Percentiles rank a stretch among this genome's conserved stretches.
These are phyloP conservation scores for Populus hybrid DNA, from an alignment of 441 rosid species.

Conservation along the genomic window DNA sequence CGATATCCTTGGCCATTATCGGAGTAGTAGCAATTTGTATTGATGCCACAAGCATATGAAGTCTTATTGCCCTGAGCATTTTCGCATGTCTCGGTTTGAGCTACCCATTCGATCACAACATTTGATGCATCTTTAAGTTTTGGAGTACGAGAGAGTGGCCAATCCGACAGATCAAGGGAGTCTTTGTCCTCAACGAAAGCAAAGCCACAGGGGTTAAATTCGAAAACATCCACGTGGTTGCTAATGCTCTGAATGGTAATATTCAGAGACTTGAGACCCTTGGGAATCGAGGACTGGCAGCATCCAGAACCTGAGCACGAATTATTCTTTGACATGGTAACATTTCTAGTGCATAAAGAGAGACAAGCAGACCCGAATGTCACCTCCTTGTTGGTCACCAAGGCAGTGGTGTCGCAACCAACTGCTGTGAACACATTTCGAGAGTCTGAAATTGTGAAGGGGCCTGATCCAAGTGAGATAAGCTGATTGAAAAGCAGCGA, in stretches of 20 bases:
- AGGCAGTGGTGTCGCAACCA: background rate
- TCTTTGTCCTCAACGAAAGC: constrained; percentile 14
- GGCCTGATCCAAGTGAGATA: background rate
- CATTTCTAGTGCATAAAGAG: background rate
- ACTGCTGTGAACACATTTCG: constrained; percentile 11
- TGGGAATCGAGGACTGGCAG: constrained; percentile 10
- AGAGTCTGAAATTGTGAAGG: constrained; percentile 7
- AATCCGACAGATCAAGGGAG: background rate
- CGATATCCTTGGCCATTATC: constrained; percentile 15
- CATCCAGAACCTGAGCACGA: constrained; percentile 16
- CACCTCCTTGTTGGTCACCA: accelerated
- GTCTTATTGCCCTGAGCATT: background rate
- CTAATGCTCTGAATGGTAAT: accelerated
- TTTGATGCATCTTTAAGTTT: background rate
- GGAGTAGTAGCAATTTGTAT: constrained; percentile 9
- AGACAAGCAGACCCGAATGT: background rate
- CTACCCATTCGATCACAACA: constrained; percentile 18
- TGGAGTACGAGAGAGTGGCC: background rate
- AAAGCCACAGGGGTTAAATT: constrained; percentile 10
- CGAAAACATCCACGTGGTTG: background rate
- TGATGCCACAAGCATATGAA: background rate
- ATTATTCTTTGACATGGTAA: background rate
- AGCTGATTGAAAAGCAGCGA: accelerated
- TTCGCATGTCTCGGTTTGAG: background rate
- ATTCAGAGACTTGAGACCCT: background rate